Conservation (phyloP, 768 basidiomycete genomes). For the Rhodotorula babjevae region DNA sequence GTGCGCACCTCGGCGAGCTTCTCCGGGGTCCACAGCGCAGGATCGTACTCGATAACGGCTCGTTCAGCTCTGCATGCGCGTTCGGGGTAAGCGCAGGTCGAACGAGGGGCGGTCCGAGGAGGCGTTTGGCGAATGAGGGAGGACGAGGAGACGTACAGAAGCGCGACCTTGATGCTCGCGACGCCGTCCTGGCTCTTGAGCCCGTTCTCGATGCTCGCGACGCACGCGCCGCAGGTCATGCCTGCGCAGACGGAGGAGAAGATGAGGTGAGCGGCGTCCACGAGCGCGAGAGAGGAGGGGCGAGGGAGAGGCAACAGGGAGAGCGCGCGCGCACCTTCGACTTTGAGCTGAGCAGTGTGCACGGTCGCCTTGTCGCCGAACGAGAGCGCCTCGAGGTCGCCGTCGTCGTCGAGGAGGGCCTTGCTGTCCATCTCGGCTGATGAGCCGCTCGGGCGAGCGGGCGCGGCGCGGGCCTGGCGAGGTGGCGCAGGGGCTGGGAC, state of each 20-base stretch:
- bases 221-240: constrained; percentile 66
- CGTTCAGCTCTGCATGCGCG: constrained; percentile 61
- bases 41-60: constrained; percentile 83
- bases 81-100: not conserved
- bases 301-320: not conserved
- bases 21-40: constrained; percentile 68
- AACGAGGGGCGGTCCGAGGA: not conserved
- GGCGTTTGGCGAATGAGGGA: not conserved
- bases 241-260: constrained; percentile 19
- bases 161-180: constrained; percentile 80
- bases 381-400: constrained; percentile 4
- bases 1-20: constrained; percentile 68
- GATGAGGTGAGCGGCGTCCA: not conserved
- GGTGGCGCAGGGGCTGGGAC: too few species aligned
- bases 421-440: not conserved
- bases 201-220: constrained; percentile 83
- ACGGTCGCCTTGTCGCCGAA: not conserved
- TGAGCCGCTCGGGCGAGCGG: not conserved
- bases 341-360: constrained; percentile 17
- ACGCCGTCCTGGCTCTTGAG: constrained; percentile 83
- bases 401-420: not conserved
- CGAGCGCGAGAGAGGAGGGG: not conserved
- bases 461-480: not conserved
- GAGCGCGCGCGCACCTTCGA: constrained; percentile 25
- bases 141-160: constrained; percentile 53